Percentiles rank a stretch among this genome's conserved stretches.
phyloP scores from a whole-genome alignment of 2,329 filamentous ascomycete genomes.

The Cadophora sp. region DNA sequence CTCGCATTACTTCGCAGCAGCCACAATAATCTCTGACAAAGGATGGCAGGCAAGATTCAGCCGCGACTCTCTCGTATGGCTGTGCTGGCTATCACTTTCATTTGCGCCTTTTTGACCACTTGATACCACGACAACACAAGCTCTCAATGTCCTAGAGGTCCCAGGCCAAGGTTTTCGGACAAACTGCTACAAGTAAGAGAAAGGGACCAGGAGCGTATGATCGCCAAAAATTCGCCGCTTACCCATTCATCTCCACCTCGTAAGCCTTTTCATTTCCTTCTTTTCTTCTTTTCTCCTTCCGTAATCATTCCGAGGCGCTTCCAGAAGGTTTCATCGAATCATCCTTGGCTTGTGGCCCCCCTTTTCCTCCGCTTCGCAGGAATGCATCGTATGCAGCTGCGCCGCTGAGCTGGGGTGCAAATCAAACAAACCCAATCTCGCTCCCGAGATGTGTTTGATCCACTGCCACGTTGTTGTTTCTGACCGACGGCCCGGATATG shows the following conservation, averaged over 20 bases:
- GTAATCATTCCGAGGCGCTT: neutral
- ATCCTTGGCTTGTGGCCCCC: neutral
- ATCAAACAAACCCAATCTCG: constrained; percentile 14
- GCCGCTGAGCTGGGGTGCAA: neutral
- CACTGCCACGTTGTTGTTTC: constrained; percentile 12
- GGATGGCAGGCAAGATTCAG: neutral
- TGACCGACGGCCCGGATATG: constrained; percentile 8
- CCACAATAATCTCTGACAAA: neutral
- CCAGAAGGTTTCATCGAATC: constrained; percentile 9
- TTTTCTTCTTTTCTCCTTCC: neutral
- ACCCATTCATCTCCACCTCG: constrained; percentile 3
- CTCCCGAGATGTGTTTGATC: constrained; percentile 14
- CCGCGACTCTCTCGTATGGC: neutral
- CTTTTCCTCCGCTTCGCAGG: neutral
- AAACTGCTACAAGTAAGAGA: neutral
- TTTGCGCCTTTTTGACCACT: neutral
- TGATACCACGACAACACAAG: neutral
- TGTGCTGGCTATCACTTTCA: neutral
- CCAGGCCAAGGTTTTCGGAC: neutral
- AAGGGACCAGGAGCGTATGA: neutral
- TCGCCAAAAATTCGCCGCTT: neutral
- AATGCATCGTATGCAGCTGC: constrained; percentile 3
- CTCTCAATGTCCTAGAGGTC: neutral
- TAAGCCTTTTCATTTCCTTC: constrained; percentile 7
- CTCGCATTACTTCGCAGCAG: neutral